Evolutionary conservation across 768 basidiomycete genomes (phyloP), one percentile per base, ranked within the genome.

Genomic region (Pholiota microspora): DNA sequence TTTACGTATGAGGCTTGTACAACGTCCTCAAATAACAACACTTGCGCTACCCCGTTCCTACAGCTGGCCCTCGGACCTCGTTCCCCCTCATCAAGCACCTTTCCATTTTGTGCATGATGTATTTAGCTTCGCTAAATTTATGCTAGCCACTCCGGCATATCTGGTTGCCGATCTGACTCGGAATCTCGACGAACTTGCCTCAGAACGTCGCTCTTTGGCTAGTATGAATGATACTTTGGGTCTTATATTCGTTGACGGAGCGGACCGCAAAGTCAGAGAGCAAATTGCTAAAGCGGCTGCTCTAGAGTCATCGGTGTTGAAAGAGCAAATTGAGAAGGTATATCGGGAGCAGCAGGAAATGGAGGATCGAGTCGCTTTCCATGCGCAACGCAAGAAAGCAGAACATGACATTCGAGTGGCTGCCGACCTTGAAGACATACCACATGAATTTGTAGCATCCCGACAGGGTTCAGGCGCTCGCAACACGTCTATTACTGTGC

Each of bases 61-160:
- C 13, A 92, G 93, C 2, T 99, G 95, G 95, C 96, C 94, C 1
- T 96, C 94, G 1, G 94, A 96, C 56, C 80, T 95, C 2, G 73
- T 97, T 27, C 88, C 92, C 12, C 90, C 94, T 16, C 92, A 95
- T 60, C 88, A 94, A 64, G 92, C 94, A 0, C 96, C 97, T 6
- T 98, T 95, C 76, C 84, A 97, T 67, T 98, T 99, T 75, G 78
- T 96, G 18, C 97, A 95, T 0, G 94, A 98, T 64, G 89, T 97
- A 35, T 85, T 86, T 59, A 73, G 75, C 34, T 97, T 89, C 68
- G 81, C 94, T 16, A 94, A 92, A 65, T 97, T 98, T 75, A 97
- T 98, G 94, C 84, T 98, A 23, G 94, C 93, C 16, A 93, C 94
- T 0, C 93, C 96, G 1, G 77, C 82, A 1, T 91, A 95, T 68